Evolutionary conservation across 257 asterid genomes (phyloP), one percentile per base, ranked within the genome.

Genomic region (Fraxinus excelsior): DNA sequence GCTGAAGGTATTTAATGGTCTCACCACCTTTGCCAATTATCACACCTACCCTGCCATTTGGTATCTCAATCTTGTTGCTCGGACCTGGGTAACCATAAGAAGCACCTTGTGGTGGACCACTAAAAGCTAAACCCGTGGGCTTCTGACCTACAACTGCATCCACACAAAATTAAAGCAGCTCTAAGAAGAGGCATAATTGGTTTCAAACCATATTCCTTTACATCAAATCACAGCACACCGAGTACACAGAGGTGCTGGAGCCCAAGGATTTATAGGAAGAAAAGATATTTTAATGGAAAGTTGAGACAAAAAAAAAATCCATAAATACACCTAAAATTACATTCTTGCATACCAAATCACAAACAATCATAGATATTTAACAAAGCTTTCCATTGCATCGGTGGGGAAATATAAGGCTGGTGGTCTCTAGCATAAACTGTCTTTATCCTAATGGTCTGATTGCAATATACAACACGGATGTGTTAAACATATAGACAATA

Each of bases 1-100:
- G 78, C 76, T 95, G 97, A 73, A 93, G 96, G 67, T 87, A 86
- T 81, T 93, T 95, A 74, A 95, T 93, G 49, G 98, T 95, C 77
- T 95, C 99, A 0, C 98, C 99, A 34, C 92, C 96, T 85, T 90
- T 91, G 44, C 98, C 98, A 78, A 95, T 93, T 66, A 93, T 91
- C 35, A 93, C 96, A 2, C 99, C 98, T 78, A 93, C 99, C 89
- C 89, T 89, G 53, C 90, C 93, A 83, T 92, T 92, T 34, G 97
- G 97, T 77, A 93, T 84, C 81, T 93, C 97, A 49, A 93, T 87
- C 83, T 81, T 91, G 84, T 88, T 91, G 85, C 68, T 85, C 14
- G 86, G 87, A 75, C 91, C 92, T 37, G 93, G 84, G 72, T 87
- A 86, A 44, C 96, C 94, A 77, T 85, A 91, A 4, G 92, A 86